Evolutionary conservation across 306 rosid species (phyloP).

Genomic region (Dalbergia oliveri): DNA sequence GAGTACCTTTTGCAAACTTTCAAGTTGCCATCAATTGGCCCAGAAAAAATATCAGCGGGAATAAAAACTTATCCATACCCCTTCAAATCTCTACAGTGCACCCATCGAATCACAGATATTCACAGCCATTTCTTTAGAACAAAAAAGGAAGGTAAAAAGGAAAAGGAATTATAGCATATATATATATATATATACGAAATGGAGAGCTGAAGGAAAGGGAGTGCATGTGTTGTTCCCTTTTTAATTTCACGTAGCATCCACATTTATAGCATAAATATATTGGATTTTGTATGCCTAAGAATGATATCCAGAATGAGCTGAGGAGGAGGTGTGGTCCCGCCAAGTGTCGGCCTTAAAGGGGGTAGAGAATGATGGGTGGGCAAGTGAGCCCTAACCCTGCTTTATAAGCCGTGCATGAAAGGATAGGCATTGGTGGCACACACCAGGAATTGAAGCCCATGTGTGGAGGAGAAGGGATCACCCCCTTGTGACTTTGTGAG

Average conservation of each 20-base stretch:
- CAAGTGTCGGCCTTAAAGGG: slow-evolving; percentile 52
- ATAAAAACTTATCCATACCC: slow-evolving; percentile 28
- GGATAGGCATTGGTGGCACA: slow-evolving; percentile 41
- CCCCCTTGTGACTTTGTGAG: slow-evolving; percentile 47
- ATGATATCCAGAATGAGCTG: neutral
- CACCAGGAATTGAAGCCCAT: slow-evolving; percentile 49
- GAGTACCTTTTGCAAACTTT: slow-evolving; percentile 13
- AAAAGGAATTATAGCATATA: neutral
- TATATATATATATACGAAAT: neutral
- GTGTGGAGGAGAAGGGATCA: slow-evolving; percentile 47
- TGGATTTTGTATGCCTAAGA: slow-evolving; percentile 16
- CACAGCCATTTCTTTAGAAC: neutral
- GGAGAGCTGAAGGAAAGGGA: neutral
- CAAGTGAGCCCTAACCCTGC: slow-evolving; percentile 48
- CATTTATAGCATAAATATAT: slow-evolving; percentile 18
- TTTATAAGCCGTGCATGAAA: slow-evolving; percentile 25
- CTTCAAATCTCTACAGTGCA: slow-evolving; percentile 40
- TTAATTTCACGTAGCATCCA: neutral
- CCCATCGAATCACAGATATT: slow-evolving; percentile 36
- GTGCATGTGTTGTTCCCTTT: slow-evolving; percentile 36
- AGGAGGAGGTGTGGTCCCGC: slow-evolving; percentile 48
- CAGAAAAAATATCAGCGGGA: slow-evolving; percentile 17
- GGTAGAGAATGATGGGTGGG: slow-evolving; percentile 64
- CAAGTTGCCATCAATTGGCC: slow-evolving; percentile 6
- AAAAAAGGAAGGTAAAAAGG: neutral